Conservation (phyloP, 1,284 basidiomycete species). For the Cryptococcus sp. region DNA sequence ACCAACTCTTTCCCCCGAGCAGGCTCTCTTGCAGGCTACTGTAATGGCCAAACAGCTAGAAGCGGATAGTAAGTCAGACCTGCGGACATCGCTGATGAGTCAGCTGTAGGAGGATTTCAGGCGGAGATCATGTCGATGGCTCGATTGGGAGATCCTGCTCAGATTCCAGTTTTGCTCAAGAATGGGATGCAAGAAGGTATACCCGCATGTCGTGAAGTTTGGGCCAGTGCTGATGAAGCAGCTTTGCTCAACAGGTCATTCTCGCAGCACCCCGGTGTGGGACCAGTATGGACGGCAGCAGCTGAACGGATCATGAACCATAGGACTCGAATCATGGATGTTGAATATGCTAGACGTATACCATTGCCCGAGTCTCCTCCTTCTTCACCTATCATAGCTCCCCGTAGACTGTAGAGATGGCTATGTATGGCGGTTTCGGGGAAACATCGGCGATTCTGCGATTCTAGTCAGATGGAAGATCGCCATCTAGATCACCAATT, state of each 20-base stretch:
- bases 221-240: slow-evolving; percentile 1
- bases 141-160: slow-evolving; percentile 6
- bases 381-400: slow-evolving; percentile 12
- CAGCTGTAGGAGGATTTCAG: slow-evolving; percentile 16
- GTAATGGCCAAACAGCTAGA: slow-evolving; percentile 12
- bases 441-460: too few relatives aligned
- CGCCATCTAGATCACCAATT: too few relatives aligned
- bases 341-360: slow-evolving; percentile 12
- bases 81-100: neutral
- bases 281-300: slow-evolving; percentile 14
- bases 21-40: slow-evolving; percentile 6
- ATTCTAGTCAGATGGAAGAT: too few relatives aligned
- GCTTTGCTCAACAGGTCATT: slow-evolving; percentile 24
- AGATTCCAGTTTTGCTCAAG: slow-evolving; percentile 10
- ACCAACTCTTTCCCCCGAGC: neutral
- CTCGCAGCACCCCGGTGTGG: slow-evolving; percentile 21
- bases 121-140: slow-evolving; percentile 21
- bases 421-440: too few relatives aligned
- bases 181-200: slow-evolving; percentile 26
- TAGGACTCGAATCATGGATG: neutral
- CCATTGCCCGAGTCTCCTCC: slow-evolving; percentile 27
- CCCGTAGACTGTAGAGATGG: too few relatives aligned
- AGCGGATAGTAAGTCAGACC: slow-evolving; percentile 17
- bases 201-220: neutral
- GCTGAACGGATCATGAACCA: neutral